These are phyloP conservation scores for Oemleria cerasiformis DNA, from an alignment of 306 rosid species.

Conservation along the genomic window DNA sequence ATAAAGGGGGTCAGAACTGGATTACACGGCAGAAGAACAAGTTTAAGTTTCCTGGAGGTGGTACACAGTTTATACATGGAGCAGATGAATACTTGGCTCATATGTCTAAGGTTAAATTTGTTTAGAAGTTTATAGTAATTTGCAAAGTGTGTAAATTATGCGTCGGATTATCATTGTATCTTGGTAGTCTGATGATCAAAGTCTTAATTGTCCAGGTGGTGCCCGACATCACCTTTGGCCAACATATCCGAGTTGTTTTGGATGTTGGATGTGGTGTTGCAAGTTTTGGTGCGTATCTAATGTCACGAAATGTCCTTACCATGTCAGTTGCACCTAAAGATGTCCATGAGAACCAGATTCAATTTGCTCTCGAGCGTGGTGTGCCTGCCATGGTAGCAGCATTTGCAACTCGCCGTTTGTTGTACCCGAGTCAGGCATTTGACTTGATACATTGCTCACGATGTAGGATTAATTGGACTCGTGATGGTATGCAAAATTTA, in stretches of 20 bases:
- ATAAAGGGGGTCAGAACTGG: slow-evolving; percentile 99
- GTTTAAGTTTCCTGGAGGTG: slow-evolving; percentile 96
- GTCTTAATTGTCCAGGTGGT: slow-evolving; percentile 50
- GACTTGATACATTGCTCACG: slow-evolving; percentile 94
- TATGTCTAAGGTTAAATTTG: slow-evolving; percentile 58
- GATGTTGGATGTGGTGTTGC: slow-evolving; percentile 98
- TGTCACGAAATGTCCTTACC: slow-evolving; percentile 72
- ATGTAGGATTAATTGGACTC: slow-evolving; percentile 93
- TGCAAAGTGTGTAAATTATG: neutral
- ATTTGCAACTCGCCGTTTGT: slow-evolving; percentile 77
- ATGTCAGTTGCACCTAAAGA: slow-evolving; percentile 96
- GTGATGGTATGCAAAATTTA: slow-evolving; percentile 55
- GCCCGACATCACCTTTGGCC: slow-evolving; percentile 87
- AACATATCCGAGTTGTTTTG: slow-evolving; percentile 65
- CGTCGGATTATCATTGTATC: neutral
- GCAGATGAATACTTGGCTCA: slow-evolving; percentile 87
- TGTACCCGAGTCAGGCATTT: slow-evolving; percentile 91
- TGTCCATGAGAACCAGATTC: slow-evolving; percentile 96
- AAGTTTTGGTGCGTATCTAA: slow-evolving; percentile 86
- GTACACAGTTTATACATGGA: slow-evolving; percentile 95
- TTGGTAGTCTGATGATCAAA: slow-evolving; percentile 27
- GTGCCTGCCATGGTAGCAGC: slow-evolving; percentile 96
- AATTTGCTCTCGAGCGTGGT: slow-evolving; percentile 98
- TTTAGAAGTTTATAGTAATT: slow-evolving; percentile 5
- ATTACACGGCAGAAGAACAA: slow-evolving; percentile 58